phyloP scores from a whole-genome alignment of 2,329 filamentous ascomycete genomes.

The Fusarium keratoplasticum region DNA sequence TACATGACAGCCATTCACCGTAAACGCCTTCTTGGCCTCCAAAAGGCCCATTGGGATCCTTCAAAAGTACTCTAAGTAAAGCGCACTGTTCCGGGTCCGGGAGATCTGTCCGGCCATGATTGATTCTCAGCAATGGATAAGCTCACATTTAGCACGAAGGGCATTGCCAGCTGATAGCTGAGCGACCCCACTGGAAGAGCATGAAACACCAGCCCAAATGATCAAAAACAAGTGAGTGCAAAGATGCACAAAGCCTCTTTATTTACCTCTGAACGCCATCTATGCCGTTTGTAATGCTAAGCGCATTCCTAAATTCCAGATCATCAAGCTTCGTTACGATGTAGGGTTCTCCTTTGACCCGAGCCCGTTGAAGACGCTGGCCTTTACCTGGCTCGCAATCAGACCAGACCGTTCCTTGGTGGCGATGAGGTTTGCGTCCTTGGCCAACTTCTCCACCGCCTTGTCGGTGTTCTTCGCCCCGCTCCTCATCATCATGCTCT shows the following conservation, averaged over 20 bases:
- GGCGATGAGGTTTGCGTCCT: slow-evolving; percentile 70
- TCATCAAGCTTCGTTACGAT: slow-evolving; percentile 23
- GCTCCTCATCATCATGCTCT: slow-evolving; percentile 42
- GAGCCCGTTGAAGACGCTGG: slow-evolving; percentile 67
- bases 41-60: background rate
- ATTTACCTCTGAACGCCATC: slow-evolving; percentile 46
- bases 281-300: slow-evolving; percentile 40
- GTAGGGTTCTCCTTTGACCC: slow-evolving; percentile 37
- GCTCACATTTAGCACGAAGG: background rate
- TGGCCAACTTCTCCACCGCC: slow-evolving; percentile 69
- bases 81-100: slow-evolving; percentile 16
- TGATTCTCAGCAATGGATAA: background rate
- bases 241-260: slow-evolving; percentile 19
- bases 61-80: background rate
- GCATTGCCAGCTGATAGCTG: background rate
- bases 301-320: slow-evolving; percentile 31
- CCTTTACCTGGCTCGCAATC: slow-evolving; percentile 72
- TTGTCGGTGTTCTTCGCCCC: slow-evolving; percentile 51
- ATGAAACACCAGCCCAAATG: background rate
- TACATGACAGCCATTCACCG: slow-evolving; percentile 11
- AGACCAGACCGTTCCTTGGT: slow-evolving; percentile 72
- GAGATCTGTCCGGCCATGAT: too few species aligned
- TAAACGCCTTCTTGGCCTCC: slow-evolving; percentile 20
- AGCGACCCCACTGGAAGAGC: background rate
- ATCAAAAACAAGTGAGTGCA: background rate